phyloP scores from a whole-genome alignment of 257 asterid species.

The Salvia rosmarinus region DNA sequence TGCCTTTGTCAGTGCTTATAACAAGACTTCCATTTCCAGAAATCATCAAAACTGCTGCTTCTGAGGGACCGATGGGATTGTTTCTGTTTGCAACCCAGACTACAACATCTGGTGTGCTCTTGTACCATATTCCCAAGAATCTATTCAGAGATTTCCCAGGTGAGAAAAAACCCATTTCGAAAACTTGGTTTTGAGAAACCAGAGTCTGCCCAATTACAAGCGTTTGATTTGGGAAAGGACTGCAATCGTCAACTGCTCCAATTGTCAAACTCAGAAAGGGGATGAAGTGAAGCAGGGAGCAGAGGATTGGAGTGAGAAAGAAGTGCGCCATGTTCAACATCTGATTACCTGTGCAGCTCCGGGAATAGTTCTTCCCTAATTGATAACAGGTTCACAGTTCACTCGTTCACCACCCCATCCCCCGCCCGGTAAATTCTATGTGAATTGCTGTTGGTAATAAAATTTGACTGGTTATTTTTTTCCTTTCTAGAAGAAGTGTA shows the following conservation, averaged over 20 bases:
- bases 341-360: not conserved
- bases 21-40: constrained; percentile 17
- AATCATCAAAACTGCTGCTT: constrained; percentile 1
- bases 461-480: no score
- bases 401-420: no score
- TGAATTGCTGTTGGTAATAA: no score
- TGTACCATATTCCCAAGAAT: constrained; percentile 43
- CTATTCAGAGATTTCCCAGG: constrained; percentile 30
- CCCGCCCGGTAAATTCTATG: no score
- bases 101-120: constrained; percentile 28
- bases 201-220: constrained; percentile 34
- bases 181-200: constrained; percentile 33
- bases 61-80: constrained; percentile 28
- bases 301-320: not conserved
- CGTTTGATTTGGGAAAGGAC: constrained; percentile 30
- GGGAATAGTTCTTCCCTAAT: not conserved
- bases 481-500: no score
- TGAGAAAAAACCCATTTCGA: constrained; percentile 44
- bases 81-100: constrained; percentile 45
- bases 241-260: not conserved
- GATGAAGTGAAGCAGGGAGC: not conserved
- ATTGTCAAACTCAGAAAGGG: not conserved
- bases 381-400: no score
- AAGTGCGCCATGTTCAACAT: not conserved
- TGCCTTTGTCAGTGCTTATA: not conserved